Conservation (phyloP, 306 rosid species). For the Albizia julibrissin region DNA sequence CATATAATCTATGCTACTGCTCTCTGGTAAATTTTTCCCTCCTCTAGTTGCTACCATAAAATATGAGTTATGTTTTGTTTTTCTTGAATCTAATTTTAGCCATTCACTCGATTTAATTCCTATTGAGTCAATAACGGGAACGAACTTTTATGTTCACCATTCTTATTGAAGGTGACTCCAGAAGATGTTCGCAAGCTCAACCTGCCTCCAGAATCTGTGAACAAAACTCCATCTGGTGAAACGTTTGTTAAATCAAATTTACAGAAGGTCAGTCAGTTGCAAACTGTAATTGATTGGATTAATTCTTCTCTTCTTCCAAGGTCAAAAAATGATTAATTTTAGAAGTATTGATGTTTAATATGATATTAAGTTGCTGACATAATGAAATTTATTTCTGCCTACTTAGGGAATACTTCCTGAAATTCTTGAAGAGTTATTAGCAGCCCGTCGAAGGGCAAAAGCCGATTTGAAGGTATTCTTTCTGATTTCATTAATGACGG, state of each 20-base stretch:
- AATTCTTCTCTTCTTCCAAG: slow-evolving; percentile 9
- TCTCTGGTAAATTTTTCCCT: slow-evolving; percentile 71
- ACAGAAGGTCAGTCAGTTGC: slow-evolving; percentile 67
- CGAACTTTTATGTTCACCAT: slow-evolving; percentile 14
- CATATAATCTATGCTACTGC: slow-evolving; percentile 96
- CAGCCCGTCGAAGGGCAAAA: slow-evolving; percentile 96
- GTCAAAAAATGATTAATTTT: slow-evolving; percentile 21
- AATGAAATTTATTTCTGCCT: slow-evolving; percentile 17
- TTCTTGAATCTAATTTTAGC: slow-evolving; percentile 8
- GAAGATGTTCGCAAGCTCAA: slow-evolving; percentile 76
- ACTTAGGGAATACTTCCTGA: slow-evolving; percentile 97
- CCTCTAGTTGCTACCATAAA: slow-evolving; percentile 22
- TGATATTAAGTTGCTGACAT: slow-evolving; percentile 19
- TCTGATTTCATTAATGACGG: slow-evolving; percentile 15
- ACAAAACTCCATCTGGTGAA: slow-evolving; percentile 97
- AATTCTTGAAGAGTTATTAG: slow-evolving; percentile 90
- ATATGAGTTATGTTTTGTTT: slow-evolving; percentile 5
- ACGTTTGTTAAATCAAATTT: slow-evolving; percentile 80
- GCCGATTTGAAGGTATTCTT: slow-evolving; percentile 83
- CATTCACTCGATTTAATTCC: slow-evolving; percentile 13
- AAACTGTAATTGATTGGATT: background rate
- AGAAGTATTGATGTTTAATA: slow-evolving; percentile 20
- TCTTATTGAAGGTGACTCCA: slow-evolving; percentile 66
- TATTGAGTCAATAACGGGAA: background rate
- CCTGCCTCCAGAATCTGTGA: slow-evolving; percentile 78